A percentile compares a stretch with the other conserved stretches of the same genome.
Evolutionary conservation across 768 basidiomycete species (phyloP).

Genomic region (Suillus hirtellus): DNA sequence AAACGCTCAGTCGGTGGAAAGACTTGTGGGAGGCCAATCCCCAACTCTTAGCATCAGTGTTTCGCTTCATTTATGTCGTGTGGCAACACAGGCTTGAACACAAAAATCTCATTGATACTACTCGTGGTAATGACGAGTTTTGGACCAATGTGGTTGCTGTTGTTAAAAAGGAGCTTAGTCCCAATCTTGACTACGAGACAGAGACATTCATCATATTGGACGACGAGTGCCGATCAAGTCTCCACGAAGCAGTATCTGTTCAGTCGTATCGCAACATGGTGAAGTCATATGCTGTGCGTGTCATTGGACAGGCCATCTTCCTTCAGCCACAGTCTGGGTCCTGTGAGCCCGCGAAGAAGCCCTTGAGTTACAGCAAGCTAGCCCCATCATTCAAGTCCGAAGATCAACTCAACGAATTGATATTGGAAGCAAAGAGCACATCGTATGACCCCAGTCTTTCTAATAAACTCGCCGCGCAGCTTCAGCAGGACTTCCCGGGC

Average conservation of each 20-base stretch:
- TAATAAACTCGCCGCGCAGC: constrained; percentile 51
- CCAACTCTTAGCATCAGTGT: constrained; percentile 66
- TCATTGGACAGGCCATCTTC: constrained; percentile 75
- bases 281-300: constrained; percentile 74
- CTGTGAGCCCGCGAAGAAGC: constrained; percentile 44
- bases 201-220: constrained; percentile 44
- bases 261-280: constrained; percentile 70
- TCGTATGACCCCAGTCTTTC: constrained; percentile 75
- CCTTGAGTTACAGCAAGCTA: constrained; percentile 60
- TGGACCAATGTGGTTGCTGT: constrained; percentile 72
- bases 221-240: constrained; percentile 44
- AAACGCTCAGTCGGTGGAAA: constrained; percentile 69
- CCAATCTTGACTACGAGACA: constrained; percentile 66
- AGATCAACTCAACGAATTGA: constrained; percentile 63
- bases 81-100: constrained; percentile 84
- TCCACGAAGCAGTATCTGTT: constrained; percentile 59
- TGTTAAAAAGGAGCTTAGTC: constrained; percentile 68
- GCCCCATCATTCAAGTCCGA: constrained; percentile 57
- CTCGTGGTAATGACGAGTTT: constrained; percentile 59
- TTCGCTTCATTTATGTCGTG: constrained; percentile 74
- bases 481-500: constrained; percentile 55
- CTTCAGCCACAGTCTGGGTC: constrained; percentile 48
- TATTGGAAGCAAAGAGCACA: constrained; percentile 68
- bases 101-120: constrained; percentile 51
- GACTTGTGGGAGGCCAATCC: constrained; percentile 79